Evolutionary conservation across 2,329 filamentous ascomycete genomes (phyloP), one percentile per base, ranked within the genome.

Genomic region (Xylariaceae sp.): DNA sequence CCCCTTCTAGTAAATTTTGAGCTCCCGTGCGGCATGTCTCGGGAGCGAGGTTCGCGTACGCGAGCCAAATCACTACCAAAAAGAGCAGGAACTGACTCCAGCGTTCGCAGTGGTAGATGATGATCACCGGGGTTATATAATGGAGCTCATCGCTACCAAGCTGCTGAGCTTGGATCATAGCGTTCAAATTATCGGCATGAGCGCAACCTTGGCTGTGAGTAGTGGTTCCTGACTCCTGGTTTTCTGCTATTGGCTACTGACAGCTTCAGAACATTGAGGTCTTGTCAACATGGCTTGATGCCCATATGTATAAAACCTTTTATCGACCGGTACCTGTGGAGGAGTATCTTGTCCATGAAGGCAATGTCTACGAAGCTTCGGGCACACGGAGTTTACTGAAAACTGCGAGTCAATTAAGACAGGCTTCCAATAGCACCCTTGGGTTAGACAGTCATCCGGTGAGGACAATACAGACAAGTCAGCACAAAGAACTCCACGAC

Each of bases 71-170:
- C n/a, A n/a, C n/a, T n/a, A n/a, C n/a, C n/a, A n/a, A n/a, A n/a
- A n/a, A n/a, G n/a, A n/a, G n/a, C n/a, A n/a, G n/a, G n/a, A n/a
- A n/a, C n/a, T n/a, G n/a, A n/a, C n/a, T n/a, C n/a, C n/a, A n/a
- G n/a, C n/a, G n/a, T n/a, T n/a, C n/a, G n/a, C n/a, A n/a, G n/a
- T 93, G 88, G 80, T 92, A 40, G 87, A 91, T 65, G 90, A 92
- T 69, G 87, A 88, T 60, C 83, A 87, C 63, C 84, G 90, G 11
- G 90, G 90, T 3, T 92, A 92, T 69, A 78, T 92, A 1, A 76
- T 92, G 52, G 90, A 93, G 69, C 76, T 92, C 5, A 84, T 91
- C 74, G 85, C 87, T 4, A 89, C 88, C 3, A 92, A 92, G 67
- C 68, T 92, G 26, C 74, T 91, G n/a, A 82, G 86, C 54, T 73